A percentile compares a stretch with the other conserved stretches of the same genome.
These are phyloP conservation scores for Apiospora pterosperma DNA, from an alignment of 2,329 filamentous ascomycete genomes.

Conservation along the genomic window DNA sequence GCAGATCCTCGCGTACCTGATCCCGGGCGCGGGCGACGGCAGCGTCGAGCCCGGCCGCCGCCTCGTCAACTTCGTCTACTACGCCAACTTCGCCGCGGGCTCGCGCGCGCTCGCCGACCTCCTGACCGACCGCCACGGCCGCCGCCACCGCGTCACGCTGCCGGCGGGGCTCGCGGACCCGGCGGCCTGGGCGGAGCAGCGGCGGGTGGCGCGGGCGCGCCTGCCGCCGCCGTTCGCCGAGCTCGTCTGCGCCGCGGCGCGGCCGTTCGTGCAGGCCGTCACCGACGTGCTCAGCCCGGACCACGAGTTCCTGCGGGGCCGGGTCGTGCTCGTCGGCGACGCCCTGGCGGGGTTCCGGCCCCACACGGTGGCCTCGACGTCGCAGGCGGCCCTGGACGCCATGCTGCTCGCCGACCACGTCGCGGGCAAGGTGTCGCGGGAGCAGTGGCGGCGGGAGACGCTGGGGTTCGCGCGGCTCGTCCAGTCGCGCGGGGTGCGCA, in stretches of 20 bases:
- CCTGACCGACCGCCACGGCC: constrained; percentile 30
- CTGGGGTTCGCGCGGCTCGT: constrained; percentile 31
- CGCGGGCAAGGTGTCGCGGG: constrained; percentile 23
- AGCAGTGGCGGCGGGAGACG: constrained; percentile 31
- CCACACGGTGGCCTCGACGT: constrained; percentile 40
- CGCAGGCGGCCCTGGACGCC: constrained; percentile 34
- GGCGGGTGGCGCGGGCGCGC: constrained; percentile 23
- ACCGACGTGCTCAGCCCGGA: constrained; percentile 33
- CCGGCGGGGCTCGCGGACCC: constrained; percentile 31
- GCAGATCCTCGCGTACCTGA: constrained; percentile 39
- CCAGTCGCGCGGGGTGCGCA: constrained; percentile 30
- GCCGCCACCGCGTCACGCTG: constrained; percentile 31
- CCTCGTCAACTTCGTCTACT: constrained; percentile 44
- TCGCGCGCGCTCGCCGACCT: constrained; percentile 29
- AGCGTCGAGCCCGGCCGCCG: constrained; percentile 33
- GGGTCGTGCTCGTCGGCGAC: constrained; percentile 40
- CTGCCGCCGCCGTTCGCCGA: constrained; percentile 38
- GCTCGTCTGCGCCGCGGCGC: constrained; percentile 33
- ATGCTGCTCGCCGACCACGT: constrained; percentile 32
- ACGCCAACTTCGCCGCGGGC: constrained; percentile 35
- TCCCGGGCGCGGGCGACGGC: constrained; percentile 34
- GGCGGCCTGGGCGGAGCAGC: constrained; percentile 32
- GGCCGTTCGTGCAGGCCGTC: constrained; percentile 39
- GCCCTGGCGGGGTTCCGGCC: constrained; percentile 40
- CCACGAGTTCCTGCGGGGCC: constrained; percentile 32